These are phyloP conservation scores for Pichia insulana DNA, from an alignment of 805 yeast species.

Conservation along the genomic window DNA sequence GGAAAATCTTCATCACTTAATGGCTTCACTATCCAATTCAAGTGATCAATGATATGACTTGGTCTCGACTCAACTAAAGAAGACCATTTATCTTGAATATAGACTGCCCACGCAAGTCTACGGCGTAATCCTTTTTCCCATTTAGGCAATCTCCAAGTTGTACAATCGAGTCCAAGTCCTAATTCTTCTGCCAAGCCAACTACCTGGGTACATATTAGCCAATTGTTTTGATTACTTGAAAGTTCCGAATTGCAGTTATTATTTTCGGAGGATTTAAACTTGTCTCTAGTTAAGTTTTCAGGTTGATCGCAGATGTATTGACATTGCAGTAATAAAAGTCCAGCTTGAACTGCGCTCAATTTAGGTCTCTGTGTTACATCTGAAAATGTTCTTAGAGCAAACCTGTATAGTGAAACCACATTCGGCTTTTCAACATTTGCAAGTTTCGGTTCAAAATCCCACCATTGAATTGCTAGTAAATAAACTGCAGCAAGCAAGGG, in stretches of 20 bases:
- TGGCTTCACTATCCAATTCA: constrained; percentile 72
- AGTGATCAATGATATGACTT: constrained; percentile 61
- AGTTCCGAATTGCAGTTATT: background rate
- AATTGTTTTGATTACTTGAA: constrained; percentile 46
- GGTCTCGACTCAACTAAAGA: constrained; percentile 77
- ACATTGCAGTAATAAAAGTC: constrained; percentile 66
- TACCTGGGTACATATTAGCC: constrained; percentile 82
- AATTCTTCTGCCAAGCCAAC: constrained; percentile 84
- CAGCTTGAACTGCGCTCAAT: constrained; percentile 86
- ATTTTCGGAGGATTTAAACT: background rate
- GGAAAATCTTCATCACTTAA: constrained; percentile 74
- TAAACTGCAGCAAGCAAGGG: constrained; percentile 88
- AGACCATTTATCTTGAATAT: constrained; percentile 86
- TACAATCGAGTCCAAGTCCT: constrained; percentile 86
- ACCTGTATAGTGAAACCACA: constrained; percentile 54
- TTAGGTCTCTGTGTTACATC: constrained; percentile 82
- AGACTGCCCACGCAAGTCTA: constrained; percentile 93
- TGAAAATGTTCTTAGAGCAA: constrained; percentile 55
- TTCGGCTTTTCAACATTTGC: constrained; percentile 75
- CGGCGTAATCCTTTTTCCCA: constrained; percentile 91
- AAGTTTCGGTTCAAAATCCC: constrained; percentile 80
- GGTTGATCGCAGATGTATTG: constrained; percentile 16
- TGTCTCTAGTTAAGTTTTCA: background rate
- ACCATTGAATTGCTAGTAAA: constrained; percentile 83
- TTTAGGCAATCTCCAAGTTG: constrained; percentile 83